Conservation (phyloP, 345 rosid species). For the Corchorus capsularis region DNA sequence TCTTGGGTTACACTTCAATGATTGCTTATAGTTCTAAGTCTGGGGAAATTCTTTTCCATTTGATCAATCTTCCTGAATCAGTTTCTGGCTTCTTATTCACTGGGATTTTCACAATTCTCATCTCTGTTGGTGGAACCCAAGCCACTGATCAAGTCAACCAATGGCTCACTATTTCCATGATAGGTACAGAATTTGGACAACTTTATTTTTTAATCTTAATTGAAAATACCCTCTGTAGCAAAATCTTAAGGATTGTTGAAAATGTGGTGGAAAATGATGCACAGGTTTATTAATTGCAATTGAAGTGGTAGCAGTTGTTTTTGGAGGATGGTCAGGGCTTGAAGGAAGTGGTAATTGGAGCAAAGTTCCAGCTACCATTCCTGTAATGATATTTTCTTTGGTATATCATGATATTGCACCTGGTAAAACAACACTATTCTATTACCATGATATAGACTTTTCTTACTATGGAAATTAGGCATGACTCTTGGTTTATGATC, state of each 20-base stretch:
- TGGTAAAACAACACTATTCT: slow-evolving; percentile 32
- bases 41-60: slow-evolving; percentile 57
- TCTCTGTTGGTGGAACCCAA: slow-evolving; percentile 51
- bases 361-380: slow-evolving; percentile 55
- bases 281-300: slow-evolving; percentile 57
- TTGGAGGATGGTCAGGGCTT: slow-evolving; percentile 58
- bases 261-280: slow-evolving; percentile 19
- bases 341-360: slow-evolving; percentile 55
- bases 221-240: background rate
- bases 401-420: slow-evolving; percentile 65
- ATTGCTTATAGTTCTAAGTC: slow-evolving; percentile 63
- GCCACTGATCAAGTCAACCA: slow-evolving; percentile 62
- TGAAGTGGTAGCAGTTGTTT: slow-evolving; percentile 45
- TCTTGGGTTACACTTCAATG: slow-evolving; percentile 62
- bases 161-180: slow-evolving; percentile 60
- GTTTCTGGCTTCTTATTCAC: slow-evolving; percentile 48
- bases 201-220: background rate
- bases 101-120: slow-evolving; percentile 41
- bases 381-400: slow-evolving; percentile 61
- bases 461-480: background rate
- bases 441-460: too few species aligned
- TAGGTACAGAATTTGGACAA: slow-evolving; percentile 38
- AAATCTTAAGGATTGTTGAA: background rate
- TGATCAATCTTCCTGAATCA: slow-evolving; percentile 48
- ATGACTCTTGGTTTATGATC: slow-evolving; percentile 11